Conservation (phyloP, 352 stramenopile species). For the Phytophthora vignae region DNA sequence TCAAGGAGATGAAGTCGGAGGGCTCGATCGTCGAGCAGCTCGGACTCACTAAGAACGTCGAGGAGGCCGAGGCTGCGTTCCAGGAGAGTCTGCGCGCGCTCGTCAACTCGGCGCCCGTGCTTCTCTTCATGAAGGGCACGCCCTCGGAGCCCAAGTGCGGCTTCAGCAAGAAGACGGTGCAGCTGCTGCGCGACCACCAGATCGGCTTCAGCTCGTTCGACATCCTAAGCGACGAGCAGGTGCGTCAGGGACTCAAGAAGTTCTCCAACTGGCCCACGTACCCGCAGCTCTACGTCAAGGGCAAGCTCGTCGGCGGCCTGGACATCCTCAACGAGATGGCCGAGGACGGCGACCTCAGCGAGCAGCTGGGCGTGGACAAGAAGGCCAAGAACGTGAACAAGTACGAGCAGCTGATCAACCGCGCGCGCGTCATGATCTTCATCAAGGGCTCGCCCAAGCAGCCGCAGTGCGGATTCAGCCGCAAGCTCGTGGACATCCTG, state of each 20-base stretch:
- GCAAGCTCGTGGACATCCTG: slow-evolving; percentile 95
- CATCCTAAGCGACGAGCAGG: slow-evolving; percentile 93
- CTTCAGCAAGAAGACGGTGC: slow-evolving; percentile 95
- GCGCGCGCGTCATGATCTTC: slow-evolving; percentile 96
- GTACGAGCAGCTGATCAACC: slow-evolving; percentile 91
- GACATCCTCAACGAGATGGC: slow-evolving; percentile 97
- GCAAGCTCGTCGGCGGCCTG: slow-evolving; percentile 93
- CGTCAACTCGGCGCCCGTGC: slow-evolving; percentile 89
- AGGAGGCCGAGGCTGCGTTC: slow-evolving; percentile 83
- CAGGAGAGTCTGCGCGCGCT: slow-evolving; percentile 87
- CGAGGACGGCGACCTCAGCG: slow-evolving; percentile 88
- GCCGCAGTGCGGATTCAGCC: slow-evolving; percentile 96
- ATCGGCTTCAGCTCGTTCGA: slow-evolving; percentile 96
- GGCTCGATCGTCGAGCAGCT: slow-evolving; percentile 84
- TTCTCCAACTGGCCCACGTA: slow-evolving; percentile 98
- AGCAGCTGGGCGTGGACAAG: slow-evolving; percentile 92
- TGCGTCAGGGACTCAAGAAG: slow-evolving; percentile 96
- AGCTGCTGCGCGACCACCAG: slow-evolving; percentile 90
- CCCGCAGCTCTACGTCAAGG: slow-evolving; percentile 96
- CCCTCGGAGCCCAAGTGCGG: slow-evolving; percentile 92
- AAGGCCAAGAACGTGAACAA: slow-evolving; percentile 88
- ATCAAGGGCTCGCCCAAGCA: slow-evolving; percentile 96
- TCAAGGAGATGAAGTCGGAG: slow-evolving; percentile 96
- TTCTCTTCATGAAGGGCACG: slow-evolving; percentile 97
- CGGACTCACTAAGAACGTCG: slow-evolving; percentile 73